Evolutionary conservation across 148 eudicot genomes (phyloP).

Genomic region (Limonium bicolor): DNA sequence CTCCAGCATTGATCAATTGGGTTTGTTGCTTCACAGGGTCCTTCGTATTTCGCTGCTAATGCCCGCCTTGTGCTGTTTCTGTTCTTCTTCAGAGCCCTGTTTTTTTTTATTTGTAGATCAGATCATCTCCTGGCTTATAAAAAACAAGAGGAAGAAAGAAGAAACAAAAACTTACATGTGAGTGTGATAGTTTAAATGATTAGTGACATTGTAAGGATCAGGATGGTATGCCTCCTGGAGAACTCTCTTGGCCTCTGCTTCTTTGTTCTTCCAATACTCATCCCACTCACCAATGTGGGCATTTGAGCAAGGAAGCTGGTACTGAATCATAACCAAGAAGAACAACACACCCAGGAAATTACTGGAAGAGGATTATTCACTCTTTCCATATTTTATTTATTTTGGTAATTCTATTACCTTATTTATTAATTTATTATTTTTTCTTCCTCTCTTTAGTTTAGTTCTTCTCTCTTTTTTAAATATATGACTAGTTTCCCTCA

Average conservation of each 20-base stretch:
- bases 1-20: slow-evolving; percentile 63
- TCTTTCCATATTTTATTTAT: too few relatives aligned
- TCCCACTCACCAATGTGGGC: slow-evolving; percentile 16
- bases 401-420: too few relatives aligned
- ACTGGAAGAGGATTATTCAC: too few relatives aligned
- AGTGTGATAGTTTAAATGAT: slow-evolving; percentile 26
- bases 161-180: slow-evolving; percentile 19
- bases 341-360: too few relatives aligned
- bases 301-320: background rate
- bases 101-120: background rate
- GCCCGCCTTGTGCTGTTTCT: slow-evolving; percentile 33
- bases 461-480: too few relatives aligned
- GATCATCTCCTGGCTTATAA: background rate
- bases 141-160: too few relatives aligned
- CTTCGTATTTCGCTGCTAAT: slow-evolving; percentile 11
- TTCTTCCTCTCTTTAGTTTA: too few relatives aligned
- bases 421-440: too few relatives aligned
- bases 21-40: slow-evolving; percentile 26
- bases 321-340: background rate
- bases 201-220: slow-evolving; percentile 22
- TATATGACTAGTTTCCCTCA: too few relatives aligned
- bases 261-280: slow-evolving; percentile 25
- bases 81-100: slow-evolving; percentile 8
- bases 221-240: slow-evolving; percentile 20
- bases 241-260: slow-evolving; percentile 18